These are phyloP conservation scores for Pseudocercospora ulei DNA, from an alignment of 2,329 filamentous ascomycete species.

Conservation along the genomic window DNA sequence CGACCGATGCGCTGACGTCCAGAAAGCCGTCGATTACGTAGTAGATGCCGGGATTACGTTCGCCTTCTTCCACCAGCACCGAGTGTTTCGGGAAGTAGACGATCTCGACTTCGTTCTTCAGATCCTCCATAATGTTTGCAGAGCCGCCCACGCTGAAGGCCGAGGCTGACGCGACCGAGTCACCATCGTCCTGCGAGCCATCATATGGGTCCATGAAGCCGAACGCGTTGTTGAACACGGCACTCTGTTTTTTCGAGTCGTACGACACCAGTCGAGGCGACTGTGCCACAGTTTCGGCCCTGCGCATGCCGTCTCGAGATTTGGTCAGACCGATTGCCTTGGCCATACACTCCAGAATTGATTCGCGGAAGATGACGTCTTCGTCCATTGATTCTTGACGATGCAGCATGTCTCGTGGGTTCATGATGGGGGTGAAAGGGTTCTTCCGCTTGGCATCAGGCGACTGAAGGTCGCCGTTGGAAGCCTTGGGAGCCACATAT, in stretches of 20 bases:
- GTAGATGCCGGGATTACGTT: conserved; percentile 91
- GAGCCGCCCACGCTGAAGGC: conserved; percentile 47
- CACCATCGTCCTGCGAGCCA: conserved; percentile 78
- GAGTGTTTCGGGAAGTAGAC: conserved; percentile 94
- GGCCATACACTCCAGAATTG: conserved; percentile 89
- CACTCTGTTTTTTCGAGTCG: conserved; percentile 70
- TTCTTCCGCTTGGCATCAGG: conserved; percentile 35
- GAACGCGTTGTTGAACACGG: conserved; percentile 72
- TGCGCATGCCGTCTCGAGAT: conserved; percentile 54
- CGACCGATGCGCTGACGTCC: conserved; percentile 75
- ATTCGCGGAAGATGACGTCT: conserved; percentile 77
- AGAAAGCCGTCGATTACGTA: conserved; percentile 97
- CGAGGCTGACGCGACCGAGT: conserved; percentile 58
- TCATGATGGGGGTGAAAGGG: conserved; percentile 33
- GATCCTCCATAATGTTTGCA: conserved; percentile 63
- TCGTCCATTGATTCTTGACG: conserved; percentile 77
- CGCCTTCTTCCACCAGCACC: conserved; percentile 88
- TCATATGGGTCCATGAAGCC: conserved; percentile 44
- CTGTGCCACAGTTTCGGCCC: conserved; percentile 66
- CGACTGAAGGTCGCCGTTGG: conserved; percentile 36
- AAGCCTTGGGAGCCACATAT: conserved; percentile 36
- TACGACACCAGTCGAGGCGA: conserved; percentile 78
- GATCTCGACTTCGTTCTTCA: conserved; percentile 88
- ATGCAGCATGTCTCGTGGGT: conserved; percentile 44
- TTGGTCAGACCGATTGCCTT: conserved; percentile 78